These are phyloP conservation scores for Podaxis rugospora DNA, from an alignment of 768 basidiomycete species.

Conservation along the genomic window DNA sequence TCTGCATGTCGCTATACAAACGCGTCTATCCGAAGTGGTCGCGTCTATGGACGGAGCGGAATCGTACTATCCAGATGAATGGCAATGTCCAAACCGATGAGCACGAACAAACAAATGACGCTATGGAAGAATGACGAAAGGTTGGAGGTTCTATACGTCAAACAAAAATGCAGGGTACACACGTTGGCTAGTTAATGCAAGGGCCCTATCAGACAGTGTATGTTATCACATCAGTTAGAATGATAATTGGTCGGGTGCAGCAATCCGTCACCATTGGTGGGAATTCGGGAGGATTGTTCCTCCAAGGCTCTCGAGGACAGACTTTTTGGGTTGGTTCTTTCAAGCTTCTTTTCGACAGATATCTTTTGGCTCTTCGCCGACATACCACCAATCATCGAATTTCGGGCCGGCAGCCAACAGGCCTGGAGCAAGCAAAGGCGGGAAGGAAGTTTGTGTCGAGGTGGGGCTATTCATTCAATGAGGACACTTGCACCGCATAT, in stretches of 20 bases:
- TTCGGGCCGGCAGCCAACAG: not conserved
- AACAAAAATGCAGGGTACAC: not conserved
- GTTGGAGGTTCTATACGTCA: not conserved
- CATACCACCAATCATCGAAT: not conserved
- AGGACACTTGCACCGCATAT: not conserved
- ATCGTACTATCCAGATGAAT: not conserved
- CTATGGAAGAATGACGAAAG: constrained; percentile 9
- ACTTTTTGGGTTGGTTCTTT: not conserved
- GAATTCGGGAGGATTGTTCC: not conserved
- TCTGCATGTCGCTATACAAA: constrained; percentile 95
- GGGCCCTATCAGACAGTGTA: not conserved
- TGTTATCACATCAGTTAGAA: not conserved
- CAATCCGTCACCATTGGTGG: not conserved
- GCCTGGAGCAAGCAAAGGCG: too few species aligned
- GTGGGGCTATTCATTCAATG: not conserved
- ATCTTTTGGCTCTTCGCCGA: not conserved
- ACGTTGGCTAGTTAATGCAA: not conserved
- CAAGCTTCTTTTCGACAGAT: too few species aligned
- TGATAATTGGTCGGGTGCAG: not conserved
- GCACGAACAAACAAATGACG: not conserved
- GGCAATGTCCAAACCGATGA: constrained; percentile 2
- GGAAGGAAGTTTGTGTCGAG: not conserved
- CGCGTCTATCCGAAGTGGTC: constrained; percentile 90
- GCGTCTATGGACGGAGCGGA: constrained; percentile 39
- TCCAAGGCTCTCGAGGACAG: not conserved